phyloP scores from a whole-genome alignment of 371 early-diverging fungal species.

The Catenaria anguillulae region DNA sequence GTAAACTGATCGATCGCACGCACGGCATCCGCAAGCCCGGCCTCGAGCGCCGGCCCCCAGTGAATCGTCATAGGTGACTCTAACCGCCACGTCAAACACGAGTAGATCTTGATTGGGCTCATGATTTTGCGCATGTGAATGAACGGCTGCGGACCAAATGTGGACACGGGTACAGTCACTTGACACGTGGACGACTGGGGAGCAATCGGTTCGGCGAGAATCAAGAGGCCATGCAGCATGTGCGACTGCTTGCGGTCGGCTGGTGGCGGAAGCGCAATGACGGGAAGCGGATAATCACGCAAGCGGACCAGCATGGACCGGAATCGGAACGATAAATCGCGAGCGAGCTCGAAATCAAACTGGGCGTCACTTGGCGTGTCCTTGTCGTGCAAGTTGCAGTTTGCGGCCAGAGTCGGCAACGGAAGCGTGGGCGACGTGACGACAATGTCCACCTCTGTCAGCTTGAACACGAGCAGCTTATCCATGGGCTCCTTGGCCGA shows the following conservation, averaged over 20 bases:
- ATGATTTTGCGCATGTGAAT: neutral
- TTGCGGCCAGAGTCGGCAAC: neutral
- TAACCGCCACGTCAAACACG: neutral
- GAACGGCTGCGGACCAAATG: neutral
- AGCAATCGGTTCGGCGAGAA: neutral
- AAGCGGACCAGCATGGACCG: neutral
- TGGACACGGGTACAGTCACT: neutral
- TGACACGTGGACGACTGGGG: neutral
- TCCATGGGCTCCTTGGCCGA: neutral
- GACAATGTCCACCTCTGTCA: neutral
- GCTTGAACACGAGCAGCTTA: neutral
- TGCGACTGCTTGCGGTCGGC: neutral
- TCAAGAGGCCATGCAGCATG: neutral
- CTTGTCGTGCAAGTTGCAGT: neutral
- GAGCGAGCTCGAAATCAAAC: neutral
- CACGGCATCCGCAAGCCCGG: neutral
- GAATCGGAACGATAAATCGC: neutral
- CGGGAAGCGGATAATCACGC: neutral
- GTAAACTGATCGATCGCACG: neutral
- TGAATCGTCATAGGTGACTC: neutral
- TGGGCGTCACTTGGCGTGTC: conserved; percentile 1
- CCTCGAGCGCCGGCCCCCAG: neutral
- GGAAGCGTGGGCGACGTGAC: neutral
- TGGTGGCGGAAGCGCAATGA: neutral
- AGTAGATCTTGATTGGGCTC: neutral